phyloP scores from a whole-genome alignment of 2,329 filamentous ascomycete genomes.

The Periconia sp. region DNA sequence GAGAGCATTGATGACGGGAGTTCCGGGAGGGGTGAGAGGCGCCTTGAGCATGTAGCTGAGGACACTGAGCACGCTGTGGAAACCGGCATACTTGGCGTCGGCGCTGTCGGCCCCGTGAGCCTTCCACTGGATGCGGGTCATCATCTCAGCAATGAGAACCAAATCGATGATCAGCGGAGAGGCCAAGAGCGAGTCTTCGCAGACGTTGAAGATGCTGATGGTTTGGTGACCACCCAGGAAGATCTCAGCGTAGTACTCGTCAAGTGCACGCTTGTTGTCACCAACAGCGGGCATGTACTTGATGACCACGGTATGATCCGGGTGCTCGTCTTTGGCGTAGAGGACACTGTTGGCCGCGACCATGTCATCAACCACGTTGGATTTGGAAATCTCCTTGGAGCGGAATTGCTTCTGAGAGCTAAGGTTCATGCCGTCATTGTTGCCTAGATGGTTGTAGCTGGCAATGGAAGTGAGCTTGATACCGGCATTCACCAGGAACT shows the following conservation, averaged over 20 bases:
- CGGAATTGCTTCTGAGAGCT: conserved; percentile 98
- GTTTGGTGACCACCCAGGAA: conserved; percentile 98
- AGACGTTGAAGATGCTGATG: conserved; percentile 98
- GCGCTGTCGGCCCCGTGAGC: conserved; percentile 52
- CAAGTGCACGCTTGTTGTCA: conserved; percentile 97
- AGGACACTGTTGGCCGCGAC: conserved; percentile 91
- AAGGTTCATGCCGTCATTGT: conserved; percentile 99
- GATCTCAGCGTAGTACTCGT: conserved; percentile 99
- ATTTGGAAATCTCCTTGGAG: conserved; percentile 99
- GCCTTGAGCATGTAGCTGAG: conserved; percentile 99
- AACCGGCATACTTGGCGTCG: conserved; percentile 77
- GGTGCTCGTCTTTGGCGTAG: conserved; percentile 90
- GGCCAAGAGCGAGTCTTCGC: conserved; percentile 95
- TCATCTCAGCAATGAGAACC: conserved; percentile 90
- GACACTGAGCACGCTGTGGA: conserved; percentile 95
- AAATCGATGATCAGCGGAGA: conserved; percentile 97
- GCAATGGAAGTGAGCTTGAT: conserved; percentile 99
- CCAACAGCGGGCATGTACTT: conserved; percentile 99
- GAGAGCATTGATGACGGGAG: conserved; percentile 91
- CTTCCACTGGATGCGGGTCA: conserved; percentile 97
- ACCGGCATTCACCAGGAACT: conserved; percentile 97
- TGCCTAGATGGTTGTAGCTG: conserved; percentile 98
- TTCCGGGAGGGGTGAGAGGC: conserved; percentile 88
- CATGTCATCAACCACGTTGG: conserved; percentile 99
- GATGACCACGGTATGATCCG: conserved; percentile 98